phyloP scores from a whole-genome alignment of 78 protist species.

The Thecamonas trahens region DNA sequence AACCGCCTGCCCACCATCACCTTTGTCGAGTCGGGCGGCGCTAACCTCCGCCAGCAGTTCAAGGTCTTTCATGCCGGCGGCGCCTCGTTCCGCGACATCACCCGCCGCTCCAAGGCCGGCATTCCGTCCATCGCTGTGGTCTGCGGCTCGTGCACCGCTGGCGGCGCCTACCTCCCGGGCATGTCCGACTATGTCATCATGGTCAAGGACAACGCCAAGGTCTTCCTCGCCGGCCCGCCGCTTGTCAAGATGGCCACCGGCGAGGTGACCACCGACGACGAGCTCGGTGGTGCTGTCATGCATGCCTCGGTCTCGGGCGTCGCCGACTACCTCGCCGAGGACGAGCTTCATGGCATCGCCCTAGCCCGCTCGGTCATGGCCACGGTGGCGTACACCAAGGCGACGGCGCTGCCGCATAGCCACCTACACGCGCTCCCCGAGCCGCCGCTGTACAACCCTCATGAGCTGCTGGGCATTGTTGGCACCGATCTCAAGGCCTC shows the following conservation, averaged over 20 bases:
- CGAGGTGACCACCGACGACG: slow-evolving; percentile 1
- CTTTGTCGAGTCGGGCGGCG: slow-evolving; percentile 30
- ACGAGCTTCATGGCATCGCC: slow-evolving; percentile 8
- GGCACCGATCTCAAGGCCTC: not conserved
- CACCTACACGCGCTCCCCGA: not conserved
- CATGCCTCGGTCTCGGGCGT: slow-evolving; percentile 11
- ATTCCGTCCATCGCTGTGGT: slow-evolving; percentile 6
- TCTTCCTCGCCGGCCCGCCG: slow-evolving; percentile 31
- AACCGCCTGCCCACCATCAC: slow-evolving; percentile 10
- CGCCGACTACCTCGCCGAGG: slow-evolving; percentile 19
- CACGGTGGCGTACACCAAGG: not conserved
- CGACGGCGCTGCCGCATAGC: not conserved
- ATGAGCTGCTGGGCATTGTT: slow-evolving; percentile 18
- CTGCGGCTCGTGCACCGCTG: slow-evolving; percentile 25
- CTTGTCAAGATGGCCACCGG: slow-evolving; percentile 36
- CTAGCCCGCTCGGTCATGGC: slow-evolving; percentile 10
- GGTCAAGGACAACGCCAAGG: slow-evolving; percentile 10
- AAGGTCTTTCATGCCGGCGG: slow-evolving; percentile 13
- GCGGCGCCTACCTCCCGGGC: slow-evolving; percentile 39
- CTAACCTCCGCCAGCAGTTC: slow-evolving; percentile 13
- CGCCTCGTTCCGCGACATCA: not conserved
- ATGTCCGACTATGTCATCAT: slow-evolving; percentile 19
- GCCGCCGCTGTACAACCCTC: slow-evolving; percentile 3
- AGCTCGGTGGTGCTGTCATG: slow-evolving; percentile 29
- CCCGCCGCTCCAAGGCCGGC: not conserved